phyloP scores from a whole-genome alignment of 2,329 filamentous ascomycete species.

The Penicillium sp. region DNA sequence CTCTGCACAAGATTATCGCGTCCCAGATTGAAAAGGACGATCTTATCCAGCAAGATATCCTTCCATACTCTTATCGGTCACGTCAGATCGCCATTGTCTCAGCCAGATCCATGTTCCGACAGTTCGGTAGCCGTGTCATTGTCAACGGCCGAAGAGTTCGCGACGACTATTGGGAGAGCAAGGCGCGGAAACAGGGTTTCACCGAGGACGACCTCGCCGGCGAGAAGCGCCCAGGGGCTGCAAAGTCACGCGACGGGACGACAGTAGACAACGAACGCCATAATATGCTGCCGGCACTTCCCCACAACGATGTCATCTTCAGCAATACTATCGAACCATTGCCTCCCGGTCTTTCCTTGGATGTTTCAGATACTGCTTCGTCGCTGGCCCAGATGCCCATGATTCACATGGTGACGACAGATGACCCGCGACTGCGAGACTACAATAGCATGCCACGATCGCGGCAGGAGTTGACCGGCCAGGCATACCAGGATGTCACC shows the following conservation, averaged over 20 bases:
- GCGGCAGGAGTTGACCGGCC: slow-evolving; percentile 82
- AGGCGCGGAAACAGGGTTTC: slow-evolving; percentile 94
- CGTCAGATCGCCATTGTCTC: slow-evolving; percentile 98
- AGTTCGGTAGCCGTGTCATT: slow-evolving; percentile 93
- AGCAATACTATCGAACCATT: slow-evolving; percentile 67
- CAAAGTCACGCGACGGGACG: slow-evolving; percentile 78
- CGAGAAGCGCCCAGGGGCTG: slow-evolving; percentile 88
- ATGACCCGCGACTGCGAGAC: slow-evolving; percentile 70
- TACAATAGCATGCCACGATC: slow-evolving; percentile 79
- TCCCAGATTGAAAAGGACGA: slow-evolving; percentile 96
- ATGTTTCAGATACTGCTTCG: slow-evolving; percentile 56
- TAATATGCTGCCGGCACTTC: slow-evolving; percentile 55
- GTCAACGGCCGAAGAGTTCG: slow-evolving; percentile 82
- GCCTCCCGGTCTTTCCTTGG: slow-evolving; percentile 64
- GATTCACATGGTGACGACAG: slow-evolving; percentile 74
- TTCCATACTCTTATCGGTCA: slow-evolving; percentile 97
- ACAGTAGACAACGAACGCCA: slow-evolving; percentile 62
- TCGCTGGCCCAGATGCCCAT: slow-evolving; percentile 70
- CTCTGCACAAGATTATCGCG: slow-evolving; percentile 94
- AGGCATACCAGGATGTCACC: slow-evolving; percentile 80
- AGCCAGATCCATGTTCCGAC: slow-evolving; percentile 95
- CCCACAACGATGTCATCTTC: slow-evolving; percentile 84
- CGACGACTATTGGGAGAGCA: slow-evolving; percentile 98
- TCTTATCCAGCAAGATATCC: slow-evolving; percentile 85
- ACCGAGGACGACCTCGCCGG: slow-evolving; percentile 94